phyloP scores from a whole-genome alignment of 78 protist species.

The Emiliania huxleyi region DNA sequence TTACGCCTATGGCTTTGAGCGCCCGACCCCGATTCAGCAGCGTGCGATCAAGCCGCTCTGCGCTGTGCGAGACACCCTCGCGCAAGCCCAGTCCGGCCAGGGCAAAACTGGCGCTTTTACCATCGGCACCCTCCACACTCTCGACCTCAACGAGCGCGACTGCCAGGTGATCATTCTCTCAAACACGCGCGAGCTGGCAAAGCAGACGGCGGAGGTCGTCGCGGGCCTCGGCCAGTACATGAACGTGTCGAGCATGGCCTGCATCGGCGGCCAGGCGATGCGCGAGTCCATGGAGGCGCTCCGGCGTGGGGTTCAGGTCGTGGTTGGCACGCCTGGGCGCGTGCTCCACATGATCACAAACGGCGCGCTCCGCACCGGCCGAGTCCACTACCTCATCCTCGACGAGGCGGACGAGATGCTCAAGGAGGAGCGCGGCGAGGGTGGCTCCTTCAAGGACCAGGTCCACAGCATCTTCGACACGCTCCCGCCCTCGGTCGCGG shows the following conservation, averaged over 20 bases:
- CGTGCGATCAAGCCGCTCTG: conserved; percentile 86
- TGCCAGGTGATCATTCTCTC: conserved; percentile 95
- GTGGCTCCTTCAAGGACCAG: conserved; percentile 98
- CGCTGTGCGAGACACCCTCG: conserved; percentile 90
- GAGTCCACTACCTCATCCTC: conserved; percentile 83
- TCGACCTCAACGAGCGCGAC: conserved; percentile 58
- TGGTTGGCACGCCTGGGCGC: conserved; percentile 99
- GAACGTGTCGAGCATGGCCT: conserved; percentile 66
- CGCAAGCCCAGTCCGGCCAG: conserved; percentile 98
- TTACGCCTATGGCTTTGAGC: too few species aligned
- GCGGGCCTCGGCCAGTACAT: conserved; percentile 85
- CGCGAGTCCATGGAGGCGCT: conserved; percentile 85
- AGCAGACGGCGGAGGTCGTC: conserved; percentile 88
- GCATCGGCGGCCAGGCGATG: conserved; percentile 96
- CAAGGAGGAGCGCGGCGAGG: conserved; percentile 97
- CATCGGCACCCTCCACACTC: conserved; percentile 71
- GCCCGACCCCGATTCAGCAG: too few species aligned
- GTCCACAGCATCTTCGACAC: conserved; percentile 93
- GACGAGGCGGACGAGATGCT: too few species aligned
- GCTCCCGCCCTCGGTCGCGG: conserved; percentile 87
- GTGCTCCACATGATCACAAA: conserved; percentile 94
- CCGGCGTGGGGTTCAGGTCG: conserved; percentile 87
- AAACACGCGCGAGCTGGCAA: conserved; percentile 99
- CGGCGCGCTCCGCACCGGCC: conserved; percentile 70
- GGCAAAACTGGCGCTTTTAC: conserved; percentile 97